Evolutionary conservation across 2,329 filamentous ascomycete genomes (phyloP).

Genomic region (Pseudogymnoascus sp.): DNA sequence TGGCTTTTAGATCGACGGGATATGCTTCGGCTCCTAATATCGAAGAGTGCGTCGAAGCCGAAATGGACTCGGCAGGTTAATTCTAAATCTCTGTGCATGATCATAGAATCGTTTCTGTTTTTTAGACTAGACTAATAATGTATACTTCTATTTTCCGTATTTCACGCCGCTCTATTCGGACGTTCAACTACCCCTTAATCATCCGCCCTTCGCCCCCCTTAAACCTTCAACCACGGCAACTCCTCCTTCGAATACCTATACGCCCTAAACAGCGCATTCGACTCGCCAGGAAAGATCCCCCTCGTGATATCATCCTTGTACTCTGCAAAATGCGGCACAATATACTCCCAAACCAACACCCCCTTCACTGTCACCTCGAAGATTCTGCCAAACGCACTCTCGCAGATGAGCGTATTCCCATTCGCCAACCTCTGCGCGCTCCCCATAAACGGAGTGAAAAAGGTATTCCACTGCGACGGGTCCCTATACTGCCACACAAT

Average conservation of each 20-base stretch:
- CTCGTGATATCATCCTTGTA: conserved; percentile 35
- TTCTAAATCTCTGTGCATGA: background rate
- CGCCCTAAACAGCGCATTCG: conserved; percentile 40
- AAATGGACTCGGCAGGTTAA: background rate
- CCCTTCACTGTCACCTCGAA: conserved; percentile 40
- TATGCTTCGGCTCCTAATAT: too few relatives aligned
- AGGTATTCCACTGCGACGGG: conserved; percentile 18
- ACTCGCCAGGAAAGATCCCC: conserved; percentile 35
- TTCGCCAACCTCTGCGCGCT: conserved; percentile 37
- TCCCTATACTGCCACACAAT: conserved; percentile 42
- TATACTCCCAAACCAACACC: conserved; percentile 39
- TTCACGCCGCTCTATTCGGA: background rate
- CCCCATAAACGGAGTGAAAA: conserved; percentile 43
- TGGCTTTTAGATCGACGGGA: too few relatives aligned
- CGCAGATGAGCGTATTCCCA: conserved; percentile 39
- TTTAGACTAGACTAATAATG: background rate
- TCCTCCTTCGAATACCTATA: conserved; percentile 39
- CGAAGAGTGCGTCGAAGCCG: too few relatives aligned
- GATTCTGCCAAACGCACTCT: conserved; percentile 39
- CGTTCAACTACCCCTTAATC: background rate
- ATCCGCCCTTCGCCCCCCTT: background rate
- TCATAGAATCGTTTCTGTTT: background rate
- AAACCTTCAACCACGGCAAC: conserved; percentile 34
- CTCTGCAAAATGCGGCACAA: conserved; percentile 37
- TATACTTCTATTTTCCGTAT: conserved; percentile 8